Conservation (phyloP, 1,284 basidiomycete genomes). For the Rhodotorula sp. region DNA sequence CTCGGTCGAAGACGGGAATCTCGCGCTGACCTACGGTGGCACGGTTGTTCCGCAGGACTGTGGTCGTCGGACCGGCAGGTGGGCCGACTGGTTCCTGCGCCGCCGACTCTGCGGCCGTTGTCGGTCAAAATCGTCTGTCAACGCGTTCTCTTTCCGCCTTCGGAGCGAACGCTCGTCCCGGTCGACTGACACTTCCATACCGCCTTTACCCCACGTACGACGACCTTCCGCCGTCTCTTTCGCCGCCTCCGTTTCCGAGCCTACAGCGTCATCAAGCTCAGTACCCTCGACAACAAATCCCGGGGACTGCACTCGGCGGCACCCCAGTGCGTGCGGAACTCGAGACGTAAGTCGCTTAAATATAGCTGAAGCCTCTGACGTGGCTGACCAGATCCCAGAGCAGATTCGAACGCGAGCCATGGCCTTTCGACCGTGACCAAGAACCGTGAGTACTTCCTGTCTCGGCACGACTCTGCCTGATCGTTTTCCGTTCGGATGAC, state of each 20-base stretch:
- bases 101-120: conserved; percentile 13
- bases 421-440: background rate
- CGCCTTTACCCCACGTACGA: too few species aligned
- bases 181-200: too few species aligned
- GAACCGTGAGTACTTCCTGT: background rate
- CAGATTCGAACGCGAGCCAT: background rate
- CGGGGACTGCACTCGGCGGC: background rate
- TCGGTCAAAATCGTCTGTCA: background rate
- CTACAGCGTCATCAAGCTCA: background rate
- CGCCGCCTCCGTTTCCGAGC: background rate
- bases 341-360: background rate
- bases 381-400: too few species aligned
- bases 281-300: background rate
- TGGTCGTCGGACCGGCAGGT: background rate
- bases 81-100: conserved; percentile 13
- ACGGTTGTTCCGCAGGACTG: background rate
- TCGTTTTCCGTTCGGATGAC: too few species aligned
- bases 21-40: background rate
- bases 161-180: background rate
- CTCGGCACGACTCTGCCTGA: too few species aligned
- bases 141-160: background rate
- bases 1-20: too few species aligned
- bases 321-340: background rate
- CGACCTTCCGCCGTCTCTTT: background rate
- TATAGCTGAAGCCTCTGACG: background rate